phyloP scores from a whole-genome alignment of 768 basidiomycete species.

The Leccinellum luteum region DNA sequence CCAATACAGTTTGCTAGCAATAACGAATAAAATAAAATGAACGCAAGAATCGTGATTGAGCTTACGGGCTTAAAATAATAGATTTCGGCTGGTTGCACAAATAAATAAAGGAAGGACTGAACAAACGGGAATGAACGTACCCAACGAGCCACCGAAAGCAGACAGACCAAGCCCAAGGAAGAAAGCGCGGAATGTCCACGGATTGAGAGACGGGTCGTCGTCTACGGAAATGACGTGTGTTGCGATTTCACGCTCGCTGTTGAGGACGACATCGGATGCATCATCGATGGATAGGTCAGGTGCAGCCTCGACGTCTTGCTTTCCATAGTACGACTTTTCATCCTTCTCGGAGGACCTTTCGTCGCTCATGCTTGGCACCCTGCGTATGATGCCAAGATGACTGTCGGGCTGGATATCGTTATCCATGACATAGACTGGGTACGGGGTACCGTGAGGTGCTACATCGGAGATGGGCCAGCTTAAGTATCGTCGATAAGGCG shows the following conservation, averaged over 20 bases:
- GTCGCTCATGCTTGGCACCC: neutral
- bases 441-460: neutral
- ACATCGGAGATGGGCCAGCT: neutral
- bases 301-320: constrained; percentile 32
- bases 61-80: constrained; percentile 59
- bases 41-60: neutral
- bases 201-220: constrained; percentile 2
- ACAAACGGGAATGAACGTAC: neutral
- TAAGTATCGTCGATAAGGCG: constrained; percentile 5
- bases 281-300: constrained; percentile 4
- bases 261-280: constrained; percentile 25
- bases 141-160: neutral
- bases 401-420: neutral
- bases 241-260: constrained; percentile 44
- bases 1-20: constrained; percentile 48
- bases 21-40: neutral
- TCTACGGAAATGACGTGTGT: constrained; percentile 37
- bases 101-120: constrained; percentile 1
- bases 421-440: constrained; percentile 3
- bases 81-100: constrained; percentile 43
- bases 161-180: neutral
- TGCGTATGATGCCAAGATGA: neutral
- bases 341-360: constrained; percentile 9
- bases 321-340: constrained; percentile 17
- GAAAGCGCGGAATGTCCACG: neutral